Evolutionary conservation across 2,329 filamentous ascomycete genomes (phyloP), one percentile per base, ranked within the genome.

Genomic region (Didymella arachidicola): DNA sequence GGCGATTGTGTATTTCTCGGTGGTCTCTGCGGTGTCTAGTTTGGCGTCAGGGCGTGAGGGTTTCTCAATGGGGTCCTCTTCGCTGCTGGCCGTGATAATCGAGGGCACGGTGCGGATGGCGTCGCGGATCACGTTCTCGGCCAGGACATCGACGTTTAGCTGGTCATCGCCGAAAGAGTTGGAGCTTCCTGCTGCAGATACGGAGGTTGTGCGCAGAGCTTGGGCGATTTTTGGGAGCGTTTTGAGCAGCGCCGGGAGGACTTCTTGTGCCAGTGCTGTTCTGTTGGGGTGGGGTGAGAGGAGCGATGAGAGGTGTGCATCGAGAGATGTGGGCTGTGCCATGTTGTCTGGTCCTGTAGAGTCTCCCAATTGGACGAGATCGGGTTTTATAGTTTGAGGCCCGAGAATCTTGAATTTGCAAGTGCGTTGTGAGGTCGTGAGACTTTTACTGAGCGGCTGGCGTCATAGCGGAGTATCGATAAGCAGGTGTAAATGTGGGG

Each of bases 111-210:
- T 80, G 61, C 86, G 81, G 59, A 85, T 83, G 7, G 81, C 81
- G 0, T 82, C 81, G 18, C 85, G 81, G 46, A 87, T 79, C 25
- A 82, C 78, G 22, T 84, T 78, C 66, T 88, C 85, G 7, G 85
- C 79, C n/a, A 84, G 71, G 55, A 82, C 84, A 64, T 87, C 84
- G 60, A 87, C 84, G 34, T 84, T 81, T 72, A 86, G 83, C 66
- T 87, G 85, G 38, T 82, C 69, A 54, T 82, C 81, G 10, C 84
- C 80, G n/a, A 87, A 79, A 57, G 86, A 82, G 62, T 87, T 81
- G 39, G 83, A 79, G 16, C 70, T 75, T 5, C 70, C 65, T 3
- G 67, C 59, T 22, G 74, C 62, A 1, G 57, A 61, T 36, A 71
- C 62, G n/a, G 59, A 63, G 3, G 61, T 61, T 14, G 52, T 61